Base-by-base conservation (phyloP, 2,329 filamentous ascomycete genomes). In the Ampelomyces quisqualis region DNA sequence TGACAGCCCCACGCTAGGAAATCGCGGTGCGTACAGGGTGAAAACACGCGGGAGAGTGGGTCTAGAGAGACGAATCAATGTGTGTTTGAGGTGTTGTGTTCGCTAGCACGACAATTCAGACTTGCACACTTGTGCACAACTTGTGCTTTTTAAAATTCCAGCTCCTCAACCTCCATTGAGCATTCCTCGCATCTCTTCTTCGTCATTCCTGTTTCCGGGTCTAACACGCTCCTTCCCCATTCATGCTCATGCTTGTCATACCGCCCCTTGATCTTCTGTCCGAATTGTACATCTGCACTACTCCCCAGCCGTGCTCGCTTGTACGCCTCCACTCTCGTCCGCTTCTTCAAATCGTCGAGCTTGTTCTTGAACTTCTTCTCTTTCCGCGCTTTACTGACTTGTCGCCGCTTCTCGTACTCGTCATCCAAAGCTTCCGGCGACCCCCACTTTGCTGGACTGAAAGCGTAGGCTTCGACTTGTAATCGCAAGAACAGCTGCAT, bases 401-500 rank as follows among this genome's bases (percentile, higher is more conserved):
- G 71, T 62, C 90, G 84, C 13, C 91, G 79, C 48, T 80, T 80
- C 67, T 86, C 88, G 58, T 93, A 97, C 70, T 97, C 91, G 4
- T 80, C 88, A 63, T 97, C 93, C 4, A 97, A 72, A 0, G 84
- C 86, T 61, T 93, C 90, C 0, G 87, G 71, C 0, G 85, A 89
- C 0, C 93, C 93, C 93, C 93, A 98, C 72, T 96, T 96, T 51
- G 81, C 82, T 1, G 78, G 69, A 0, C 73, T 81, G 57, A 97
- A 85, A 0, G 91, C 93, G 63, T 96, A 96, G 41, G 90, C 89
- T 64, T 98, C 93, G 2, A 98, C 88, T 64, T 98, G 93, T 46
- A 82, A 94, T 1, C 93, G 85, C 15, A 98, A 76, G 65, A 93
- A 98, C 2, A 98, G 79, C 85, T 95, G 95, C 93, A 98, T 98